Evolutionary conservation across 78 protist species (phyloP).

Genomic region (Paratrimastix pyriformis): DNA sequence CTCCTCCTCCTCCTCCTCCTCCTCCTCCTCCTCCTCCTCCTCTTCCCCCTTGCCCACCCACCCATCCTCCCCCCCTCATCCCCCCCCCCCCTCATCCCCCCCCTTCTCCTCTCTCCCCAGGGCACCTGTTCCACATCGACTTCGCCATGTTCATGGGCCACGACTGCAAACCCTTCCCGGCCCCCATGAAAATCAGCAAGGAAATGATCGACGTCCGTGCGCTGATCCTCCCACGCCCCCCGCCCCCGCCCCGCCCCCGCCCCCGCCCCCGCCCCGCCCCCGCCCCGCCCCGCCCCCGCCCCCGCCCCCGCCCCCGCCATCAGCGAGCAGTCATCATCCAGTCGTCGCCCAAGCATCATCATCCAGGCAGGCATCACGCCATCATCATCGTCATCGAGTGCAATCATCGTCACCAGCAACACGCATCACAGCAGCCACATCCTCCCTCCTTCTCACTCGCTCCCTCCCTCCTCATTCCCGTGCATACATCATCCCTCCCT

Average conservation of each 20-base stretch:
- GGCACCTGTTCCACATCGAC: conserved; percentile 24
- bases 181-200: conserved; percentile 28
- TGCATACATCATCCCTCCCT: not conserved
- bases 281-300: not conserved
- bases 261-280: not conserved
- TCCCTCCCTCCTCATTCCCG: not conserved
- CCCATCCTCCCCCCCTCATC: not conserved
- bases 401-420: too few species aligned
- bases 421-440: too few species aligned
- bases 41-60: not conserved
- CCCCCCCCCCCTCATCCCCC: not conserved
- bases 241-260: not conserved
- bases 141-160: conserved; percentile 20
- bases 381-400: not conserved
- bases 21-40: not conserved
- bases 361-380: not conserved
- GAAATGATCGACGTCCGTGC: conserved; percentile 26
- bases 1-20: not conserved
- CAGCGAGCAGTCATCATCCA: too few species aligned
- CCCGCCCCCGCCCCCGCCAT: not conserved
- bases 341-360: too few species aligned
- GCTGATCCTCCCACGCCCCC: not conserved
- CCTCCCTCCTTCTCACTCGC: not conserved
- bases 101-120: not conserved
- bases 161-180: conserved; percentile 16